These are phyloP conservation scores for Trapa bicornis DNA, from an alignment of 345 rosid species.

Conservation along the genomic window DNA sequence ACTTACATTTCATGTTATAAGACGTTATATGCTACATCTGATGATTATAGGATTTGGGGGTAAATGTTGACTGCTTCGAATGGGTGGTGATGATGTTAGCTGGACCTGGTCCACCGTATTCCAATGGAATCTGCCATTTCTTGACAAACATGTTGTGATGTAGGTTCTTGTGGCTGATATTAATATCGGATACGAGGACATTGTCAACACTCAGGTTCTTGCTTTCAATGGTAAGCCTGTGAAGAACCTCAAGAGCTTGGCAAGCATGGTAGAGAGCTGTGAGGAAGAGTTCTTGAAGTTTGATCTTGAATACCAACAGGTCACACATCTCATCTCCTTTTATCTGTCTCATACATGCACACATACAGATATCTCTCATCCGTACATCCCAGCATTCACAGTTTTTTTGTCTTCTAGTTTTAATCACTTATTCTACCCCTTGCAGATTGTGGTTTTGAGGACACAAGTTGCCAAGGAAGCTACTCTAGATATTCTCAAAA, in stretches of 20 bases:
- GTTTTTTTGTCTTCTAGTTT: background rate
- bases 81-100: background rate
- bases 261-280: slow-evolving; percentile 50
- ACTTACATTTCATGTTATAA: background rate
- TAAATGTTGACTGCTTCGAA: background rate
- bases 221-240: slow-evolving; percentile 56
- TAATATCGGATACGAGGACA: slow-evolving; percentile 83
- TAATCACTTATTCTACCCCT: background rate
- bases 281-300: slow-evolving; percentile 48
- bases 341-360: too few species aligned
- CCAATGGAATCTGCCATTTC: background rate
- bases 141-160: background rate
- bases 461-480: slow-evolving; percentile 43
- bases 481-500: slow-evolving; percentile 45
- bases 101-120: background rate
- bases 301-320: slow-evolving; percentile 54
- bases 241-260: slow-evolving; percentile 53
- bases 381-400: background rate
- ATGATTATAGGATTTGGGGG: background rate
- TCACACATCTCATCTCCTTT: slow-evolving; percentile 8
- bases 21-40: background rate
- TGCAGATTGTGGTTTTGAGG: slow-evolving; percentile 49
- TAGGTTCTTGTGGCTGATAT: slow-evolving; percentile 93
- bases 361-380: background rate
- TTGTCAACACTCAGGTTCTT: slow-evolving; percentile 83